Base-by-base conservation (phyloP, 2,329 filamentous ascomycete genomes). In the Cercospora brassicicola region DNA sequence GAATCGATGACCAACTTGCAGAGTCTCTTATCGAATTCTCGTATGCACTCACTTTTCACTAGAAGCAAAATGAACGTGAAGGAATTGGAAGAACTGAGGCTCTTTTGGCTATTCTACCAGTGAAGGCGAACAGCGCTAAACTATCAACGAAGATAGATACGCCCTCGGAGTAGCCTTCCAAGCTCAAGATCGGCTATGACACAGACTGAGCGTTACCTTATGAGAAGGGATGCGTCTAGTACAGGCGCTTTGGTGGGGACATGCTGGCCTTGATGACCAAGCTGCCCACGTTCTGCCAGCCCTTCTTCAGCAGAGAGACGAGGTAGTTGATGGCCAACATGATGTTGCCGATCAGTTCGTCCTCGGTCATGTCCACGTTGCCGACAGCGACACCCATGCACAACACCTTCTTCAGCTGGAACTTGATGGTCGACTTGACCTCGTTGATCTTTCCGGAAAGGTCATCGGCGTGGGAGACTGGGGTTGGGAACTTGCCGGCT, bases 271-370 rank as follows among this genome's bases (percentile, higher is more conserved):
- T 99, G 89, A 99, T 95, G 83, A 94, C 97, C 87, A 99, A 89
- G 89, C 91, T 95, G 83, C 95, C 95, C 81, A 99, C 95, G 90
- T 99, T 99, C 89, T 99, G 95, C 95, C 95, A 99, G 83, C 95
- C 95, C 92, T 99, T 99, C 93, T 99, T 99, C 83, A 99, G 88
- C 78, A 99, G 89, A 74, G 93, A 97, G 83, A 99, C 94, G 76
- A 99, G 90, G 90, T 99, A 99, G 92, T 99, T 99, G 91, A 99
- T 98, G 85, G 94, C 89, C 87, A 99, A 86, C 95, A 99, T 99
- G 86, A 98, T 94, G 91, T 99, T 99, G 82, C 89, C 91, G 77
- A 99, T 90, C 77, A 99, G 87, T 88, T 97, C 92, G 81, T 99
- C 95, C 86, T 93, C 87, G 75, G 88, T 91, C 95, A 99, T 99